Evolutionary conservation across 768 basidiomycete genomes (phyloP), one percentile per base, ranked within the genome.

Genomic region (Psilocybe cyanescens): DNA sequence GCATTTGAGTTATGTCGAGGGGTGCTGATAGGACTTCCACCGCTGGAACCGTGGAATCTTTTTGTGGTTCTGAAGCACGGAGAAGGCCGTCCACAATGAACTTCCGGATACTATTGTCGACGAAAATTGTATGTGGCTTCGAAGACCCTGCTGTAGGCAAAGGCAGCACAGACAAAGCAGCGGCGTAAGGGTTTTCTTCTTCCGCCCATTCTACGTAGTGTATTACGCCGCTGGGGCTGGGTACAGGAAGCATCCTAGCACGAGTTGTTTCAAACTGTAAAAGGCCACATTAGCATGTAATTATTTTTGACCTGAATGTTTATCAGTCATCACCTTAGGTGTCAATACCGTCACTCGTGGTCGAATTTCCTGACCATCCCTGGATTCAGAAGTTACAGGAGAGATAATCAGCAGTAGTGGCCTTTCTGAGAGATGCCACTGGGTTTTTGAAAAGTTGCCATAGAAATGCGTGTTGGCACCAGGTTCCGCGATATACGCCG

Each of bases 401-500:
- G 82, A 79, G 46, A 95, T 67, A 58, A 91, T 79, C 33, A 94
- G 76, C 4, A 95, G 75, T 12, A 95, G 79, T 0, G 92, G 93
- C 2, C 94, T 83, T 74, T 95, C 94, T 8, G 90, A 91, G 33
- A 92, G 81, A 33, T 67, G 63, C 94, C 94, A 96, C 19, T 81
- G 68, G 7, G 80, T 61, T 4, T 66, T 69, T 11, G 89, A 88
- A 60, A 93, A 80, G 65, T 92, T 93, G n/a, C 80, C 86, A 71
- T 83, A 94, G 78, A 86, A 95, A 2, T 79, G 74, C 0, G 88
- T 85, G 59, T 79, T 90, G 12, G 91, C 84, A 0, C 90, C 86
- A 28, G 94, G 92, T 70, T 95, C 93, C 5, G 89, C 85, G 35
- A 95, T 83, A 71, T 91, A 95, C 14, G 89, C 88, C 6, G 84